These are phyloP conservation scores for Porphyrellus sp. DNA, from an alignment of 1,284 basidiomycete genomes.

Conservation along the genomic window DNA sequence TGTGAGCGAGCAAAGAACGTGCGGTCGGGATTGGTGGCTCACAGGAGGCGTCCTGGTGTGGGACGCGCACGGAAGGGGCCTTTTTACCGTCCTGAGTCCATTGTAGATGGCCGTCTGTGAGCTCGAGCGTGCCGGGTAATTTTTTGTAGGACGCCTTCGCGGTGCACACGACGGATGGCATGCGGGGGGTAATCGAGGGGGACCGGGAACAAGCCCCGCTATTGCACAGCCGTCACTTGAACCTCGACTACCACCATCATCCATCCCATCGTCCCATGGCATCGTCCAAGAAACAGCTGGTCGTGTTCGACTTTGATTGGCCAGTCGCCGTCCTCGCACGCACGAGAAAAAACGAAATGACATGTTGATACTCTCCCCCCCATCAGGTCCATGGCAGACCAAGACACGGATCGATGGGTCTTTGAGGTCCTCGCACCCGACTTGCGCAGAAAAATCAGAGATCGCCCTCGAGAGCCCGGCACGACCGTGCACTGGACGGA, in stretches of 20 bases:
- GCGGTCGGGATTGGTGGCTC: conserved; percentile 33
- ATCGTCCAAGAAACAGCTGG: conserved; percentile 63
- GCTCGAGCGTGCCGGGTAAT: conserved; percentile 63
- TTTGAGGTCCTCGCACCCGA: conserved; percentile 89
- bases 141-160: conserved; percentile 83
- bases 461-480: conserved; percentile 44
- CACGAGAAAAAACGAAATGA: neutral
- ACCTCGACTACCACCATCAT: neutral
- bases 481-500: conserved; percentile 85
- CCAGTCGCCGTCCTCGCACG: conserved; percentile 36
- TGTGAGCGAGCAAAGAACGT: neutral
- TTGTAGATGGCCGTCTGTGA: conserved; percentile 63
- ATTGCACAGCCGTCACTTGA: conserved; percentile 5
- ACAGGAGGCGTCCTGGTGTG: conserved; percentile 61
- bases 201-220: neutral
- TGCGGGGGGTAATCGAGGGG: conserved; percentile 15
- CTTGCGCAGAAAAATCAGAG: conserved; percentile 81
- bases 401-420: conserved; percentile 96
- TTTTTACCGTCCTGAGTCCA: conserved; percentile 72
- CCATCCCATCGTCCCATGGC: too few relatives aligned
- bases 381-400: conserved; percentile 82
- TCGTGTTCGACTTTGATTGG: conserved; percentile 99
- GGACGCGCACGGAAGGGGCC: conserved; percentile 57
- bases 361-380: neutral
- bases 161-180: conserved; percentile 55